phyloP scores from a whole-genome alignment of 371 early-diverging fungal species.

The Rhizopus delemar region DNA sequence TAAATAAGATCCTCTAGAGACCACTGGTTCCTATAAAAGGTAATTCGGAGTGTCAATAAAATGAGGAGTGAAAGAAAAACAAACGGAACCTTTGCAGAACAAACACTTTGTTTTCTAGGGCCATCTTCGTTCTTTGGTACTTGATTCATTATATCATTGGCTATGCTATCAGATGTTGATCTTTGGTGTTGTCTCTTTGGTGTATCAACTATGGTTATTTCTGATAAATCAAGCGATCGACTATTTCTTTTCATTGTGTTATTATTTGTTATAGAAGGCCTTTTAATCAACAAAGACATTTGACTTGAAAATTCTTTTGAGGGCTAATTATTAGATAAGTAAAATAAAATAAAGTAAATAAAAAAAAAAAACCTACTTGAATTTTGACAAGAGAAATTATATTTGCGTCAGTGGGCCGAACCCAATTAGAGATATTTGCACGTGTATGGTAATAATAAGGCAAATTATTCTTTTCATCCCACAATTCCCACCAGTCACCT shows the following conservation, averaged over 20 bases:
- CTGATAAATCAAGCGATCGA: constrained; percentile 38
- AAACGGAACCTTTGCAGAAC: constrained; percentile 13
- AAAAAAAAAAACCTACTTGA: constrained; percentile 42
- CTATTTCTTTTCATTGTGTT: constrained; percentile 34
- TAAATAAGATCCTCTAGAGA: constrained; percentile 36
- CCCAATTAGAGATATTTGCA: constrained; percentile 86
- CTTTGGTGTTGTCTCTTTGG: constrained; percentile 20
- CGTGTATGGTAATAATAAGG: constrained; percentile 89
- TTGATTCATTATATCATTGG: constrained; percentile 8
- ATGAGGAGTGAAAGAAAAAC: constrained; percentile 3
- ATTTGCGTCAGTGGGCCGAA: constrained; percentile 68
- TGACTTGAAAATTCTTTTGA: constrained; percentile 22
- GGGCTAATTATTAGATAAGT: constrained; percentile 5
- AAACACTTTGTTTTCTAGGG: constrained; percentile 25
- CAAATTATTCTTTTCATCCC: constrained; percentile 78
- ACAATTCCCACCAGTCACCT: constrained; percentile 95
- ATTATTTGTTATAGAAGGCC: constrained; percentile 11
- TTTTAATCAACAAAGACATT: constrained; percentile 27
- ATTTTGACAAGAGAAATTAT: constrained; percentile 80
- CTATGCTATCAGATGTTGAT: constrained; percentile 27
- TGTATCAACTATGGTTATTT: not conserved
- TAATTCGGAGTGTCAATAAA: not conserved
- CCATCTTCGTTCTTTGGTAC: constrained; percentile 8
- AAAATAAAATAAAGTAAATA: constrained; percentile 3
- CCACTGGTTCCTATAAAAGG: constrained; percentile 13